These are phyloP conservation scores for Phytophthora fragariaefolia DNA, from an alignment of 352 stramenopile genomes.

Conservation along the genomic window DNA sequence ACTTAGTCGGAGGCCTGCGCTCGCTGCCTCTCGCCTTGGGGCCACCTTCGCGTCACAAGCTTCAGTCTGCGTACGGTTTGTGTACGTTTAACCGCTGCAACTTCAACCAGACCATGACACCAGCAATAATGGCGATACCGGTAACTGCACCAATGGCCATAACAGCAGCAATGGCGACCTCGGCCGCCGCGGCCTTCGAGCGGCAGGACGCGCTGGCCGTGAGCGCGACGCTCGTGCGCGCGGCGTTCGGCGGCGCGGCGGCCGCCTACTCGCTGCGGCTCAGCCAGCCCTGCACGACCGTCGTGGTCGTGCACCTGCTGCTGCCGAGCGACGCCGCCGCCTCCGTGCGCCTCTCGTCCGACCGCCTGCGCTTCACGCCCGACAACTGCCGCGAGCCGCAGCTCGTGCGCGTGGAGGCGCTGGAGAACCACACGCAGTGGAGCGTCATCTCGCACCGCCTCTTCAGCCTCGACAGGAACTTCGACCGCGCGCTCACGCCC, in stretches of 20 bases:
- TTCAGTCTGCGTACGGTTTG: constrained; percentile 11
- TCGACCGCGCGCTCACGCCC: constrained; percentile 56
- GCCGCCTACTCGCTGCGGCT: constrained; percentile 70
- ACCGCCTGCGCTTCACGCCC: constrained; percentile 77
- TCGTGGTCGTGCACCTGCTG: constrained; percentile 75
- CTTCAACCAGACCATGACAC: constrained; percentile 10
- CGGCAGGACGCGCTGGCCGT: constrained; percentile 40
- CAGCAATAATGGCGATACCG: too few relatives aligned
- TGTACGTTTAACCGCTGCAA: constrained; percentile 15
- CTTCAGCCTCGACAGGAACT: constrained; percentile 73
- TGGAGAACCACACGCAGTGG: constrained; percentile 52
- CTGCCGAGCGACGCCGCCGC: constrained; percentile 50
- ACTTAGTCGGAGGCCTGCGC: background rate
- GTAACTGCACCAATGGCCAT: too few relatives aligned
- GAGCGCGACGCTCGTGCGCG: constrained; percentile 58
- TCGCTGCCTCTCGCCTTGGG: background rate
- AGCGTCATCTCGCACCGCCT: constrained; percentile 65
- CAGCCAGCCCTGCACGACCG: constrained; percentile 59
- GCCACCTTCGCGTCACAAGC: constrained; percentile 12
- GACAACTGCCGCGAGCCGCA: constrained; percentile 63
- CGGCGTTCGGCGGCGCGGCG: constrained; percentile 62
- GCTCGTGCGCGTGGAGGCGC: constrained; percentile 65
- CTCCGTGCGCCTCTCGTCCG: constrained; percentile 60
- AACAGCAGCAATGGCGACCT: too few relatives aligned
- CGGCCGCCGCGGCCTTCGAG: constrained; percentile 13